These are phyloP conservation scores for Aspergillus heteromorphus DNA, from an alignment of 495 filamentous ascomycete genomes.

Conservation along the genomic window DNA sequence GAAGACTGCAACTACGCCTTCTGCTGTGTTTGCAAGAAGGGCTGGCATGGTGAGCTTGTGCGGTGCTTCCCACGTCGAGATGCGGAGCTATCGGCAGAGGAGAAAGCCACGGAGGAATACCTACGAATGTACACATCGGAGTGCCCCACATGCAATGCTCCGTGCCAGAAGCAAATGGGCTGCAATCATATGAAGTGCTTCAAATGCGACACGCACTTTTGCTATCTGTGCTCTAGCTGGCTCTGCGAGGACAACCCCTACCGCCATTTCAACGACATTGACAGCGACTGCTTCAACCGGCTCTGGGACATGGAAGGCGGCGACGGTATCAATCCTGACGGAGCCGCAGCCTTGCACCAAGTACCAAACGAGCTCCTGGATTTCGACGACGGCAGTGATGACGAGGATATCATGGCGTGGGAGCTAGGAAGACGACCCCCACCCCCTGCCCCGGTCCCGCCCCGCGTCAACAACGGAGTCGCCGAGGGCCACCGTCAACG, in stretches of 20 bases:
- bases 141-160: constrained; percentile 86
- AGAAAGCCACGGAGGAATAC: constrained; percentile 78
- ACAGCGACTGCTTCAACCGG: constrained; percentile 68
- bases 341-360: constrained; percentile 38
- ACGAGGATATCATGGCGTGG: constrained; percentile 23
- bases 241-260: constrained; percentile 79
- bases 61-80: constrained; percentile 56
- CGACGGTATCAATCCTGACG: constrained; percentile 55
- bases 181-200: constrained; percentile 99
- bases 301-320: constrained; percentile 87
- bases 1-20: constrained; percentile 90
- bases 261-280: constrained; percentile 71
- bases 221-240: constrained; percentile 89
- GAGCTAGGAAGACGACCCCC: constrained; percentile 32
- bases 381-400: constrained; percentile 37
- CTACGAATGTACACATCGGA: constrained; percentile 71
- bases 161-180: constrained; percentile 82
- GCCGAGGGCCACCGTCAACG: constrained; percentile 21
- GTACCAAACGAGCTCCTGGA: constrained; percentile 32
- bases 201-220: constrained; percentile 87
- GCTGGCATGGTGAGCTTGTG: constrained; percentile 85
- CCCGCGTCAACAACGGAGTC: constrained; percentile 23
- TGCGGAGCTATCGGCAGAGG: constrained; percentile 69
- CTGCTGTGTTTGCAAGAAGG: constrained; percentile 65
- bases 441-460: constrained; percentile 40